Base-by-base conservation (phyloP, 1,139 yeast genomes). In the Debaryomyces fabryi region DNA sequence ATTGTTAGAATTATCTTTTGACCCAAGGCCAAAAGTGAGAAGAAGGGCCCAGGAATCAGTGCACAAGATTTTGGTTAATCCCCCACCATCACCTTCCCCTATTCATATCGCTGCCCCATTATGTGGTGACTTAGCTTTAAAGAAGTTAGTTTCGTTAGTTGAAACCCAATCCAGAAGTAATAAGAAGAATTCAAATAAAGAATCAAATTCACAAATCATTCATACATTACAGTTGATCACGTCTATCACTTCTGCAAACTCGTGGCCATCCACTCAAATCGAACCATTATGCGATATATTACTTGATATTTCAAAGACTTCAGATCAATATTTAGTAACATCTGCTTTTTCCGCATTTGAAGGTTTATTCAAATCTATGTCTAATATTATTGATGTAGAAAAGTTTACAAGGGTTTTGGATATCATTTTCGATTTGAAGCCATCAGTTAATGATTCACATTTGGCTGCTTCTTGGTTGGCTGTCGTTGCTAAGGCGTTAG, bases 381-480 rank as follows among this genome's bases (percentile, higher is more conserved):
- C 81, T 15, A 83, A 82, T 58, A 82, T 81, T 39, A 78, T 83
- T 25, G 86, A 85, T 52, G 67, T 76, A 29, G 86, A 81, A 36
- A 86, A 83, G 58, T 84, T 88, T 56, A 66, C 78, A 21, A 79
- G 74, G 48, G 85, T 89, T 13, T 72, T 91, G 51, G 83, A 86
- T 58, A 79, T 88, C 37, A 83, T 93, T 43, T 80, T 89, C 58
- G 89, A 88, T 52, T 76, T 92, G 61, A 85, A 85, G 56, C 99
- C 99, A 6, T 78, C 96, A 1, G 65, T 81, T 24, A 87, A 86
- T 57, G 99, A 93, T 62, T 76, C 86, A 38, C 92, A 90, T 65
- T 78, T 93, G 57, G 90, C 95, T 13, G 97, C 96, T 15, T 82
- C 97, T 8, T 93, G 99, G 99, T 79, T 91, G 45, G 96, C 97